Percentiles rank a stretch among this genome's conserved stretches.
phyloP scores from a whole-genome alignment of 2,329 filamentous ascomycete species.

The Didymella pomorum region DNA sequence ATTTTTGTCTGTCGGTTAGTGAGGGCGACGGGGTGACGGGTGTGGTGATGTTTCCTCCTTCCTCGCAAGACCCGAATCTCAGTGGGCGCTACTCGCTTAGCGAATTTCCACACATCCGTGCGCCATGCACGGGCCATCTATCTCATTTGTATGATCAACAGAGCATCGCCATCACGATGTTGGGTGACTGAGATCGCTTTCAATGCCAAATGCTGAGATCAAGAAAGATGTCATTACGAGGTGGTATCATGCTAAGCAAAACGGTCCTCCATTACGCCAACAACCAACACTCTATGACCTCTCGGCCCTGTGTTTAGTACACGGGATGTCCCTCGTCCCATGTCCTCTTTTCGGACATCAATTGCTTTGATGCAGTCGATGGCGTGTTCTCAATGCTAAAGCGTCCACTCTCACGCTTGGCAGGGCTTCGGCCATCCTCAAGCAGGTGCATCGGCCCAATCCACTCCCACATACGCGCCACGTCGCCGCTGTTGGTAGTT shows the following conservation, averaged over 20 bases:
- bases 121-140: neutral
- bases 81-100: slow-evolving; percentile 6
- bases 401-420: slow-evolving; percentile 43
- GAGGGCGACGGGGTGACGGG: slow-evolving; percentile 46
- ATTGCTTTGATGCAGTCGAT: slow-evolving; percentile 38
- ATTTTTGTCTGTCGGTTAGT: slow-evolving; percentile 49
- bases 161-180: neutral
- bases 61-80: slow-evolving; percentile 4
- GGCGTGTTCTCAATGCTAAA: slow-evolving; percentile 48
- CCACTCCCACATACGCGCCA: slow-evolving; percentile 73
- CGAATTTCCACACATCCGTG: neutral
- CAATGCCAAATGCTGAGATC: neutral
- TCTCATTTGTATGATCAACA: neutral
- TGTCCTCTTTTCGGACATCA: slow-evolving; percentile 41
- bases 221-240: slow-evolving; percentile 17
- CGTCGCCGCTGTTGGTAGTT: slow-evolving; percentile 63
- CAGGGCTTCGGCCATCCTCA: slow-evolving; percentile 47
- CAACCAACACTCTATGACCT: slow-evolving; percentile 10
- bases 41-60: slow-evolving; percentile 36
- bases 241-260: slow-evolving; percentile 43
- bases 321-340: slow-evolving; percentile 60
- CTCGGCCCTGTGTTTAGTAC: slow-evolving; percentile 47
- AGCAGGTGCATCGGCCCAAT: slow-evolving; percentile 66
- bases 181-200: neutral
- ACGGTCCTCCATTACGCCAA: slow-evolving; percentile 12